Percentiles rank a stretch among this genome's conserved stretches.
Evolutionary conservation across 2,329 filamentous ascomycete genomes (phyloP).

Genomic region (Colletotrichum plurivorum): DNA sequence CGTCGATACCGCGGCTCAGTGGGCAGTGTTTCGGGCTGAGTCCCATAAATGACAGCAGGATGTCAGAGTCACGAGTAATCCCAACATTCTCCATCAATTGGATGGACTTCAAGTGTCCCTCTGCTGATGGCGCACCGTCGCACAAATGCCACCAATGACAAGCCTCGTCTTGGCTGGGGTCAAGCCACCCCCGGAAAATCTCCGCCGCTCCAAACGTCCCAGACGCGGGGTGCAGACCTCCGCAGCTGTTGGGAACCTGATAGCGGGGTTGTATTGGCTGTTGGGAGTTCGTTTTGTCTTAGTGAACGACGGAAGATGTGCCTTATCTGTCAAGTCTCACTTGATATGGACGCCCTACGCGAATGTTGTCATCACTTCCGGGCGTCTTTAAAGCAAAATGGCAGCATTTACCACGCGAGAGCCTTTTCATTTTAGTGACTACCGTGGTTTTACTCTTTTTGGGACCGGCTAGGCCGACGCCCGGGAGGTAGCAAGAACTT

Average conservation of each 20-base stretch:
- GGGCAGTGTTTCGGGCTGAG: not conserved
- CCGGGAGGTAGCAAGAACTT: too few species aligned
- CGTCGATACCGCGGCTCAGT: not conserved
- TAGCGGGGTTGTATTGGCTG: not conserved
- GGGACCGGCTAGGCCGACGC: too few species aligned
- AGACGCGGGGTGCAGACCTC: slow-evolving; percentile 27
- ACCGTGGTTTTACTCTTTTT: too few species aligned
- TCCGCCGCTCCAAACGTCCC: not conserved
- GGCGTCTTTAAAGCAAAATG: too few species aligned
- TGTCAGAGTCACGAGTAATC: slow-evolving; percentile 1
- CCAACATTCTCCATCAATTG: not conserved
- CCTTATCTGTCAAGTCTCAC: not conserved
- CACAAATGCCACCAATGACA: slow-evolving; percentile 31
- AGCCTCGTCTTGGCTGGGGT: not conserved
- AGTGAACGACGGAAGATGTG: not conserved
- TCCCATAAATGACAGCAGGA: not conserved
- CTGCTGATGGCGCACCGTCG: slow-evolving; percentile 17
- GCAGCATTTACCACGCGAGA: too few species aligned
- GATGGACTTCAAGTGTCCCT: slow-evolving; percentile 12
- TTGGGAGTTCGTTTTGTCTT: too few species aligned
- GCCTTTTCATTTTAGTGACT: too few species aligned
- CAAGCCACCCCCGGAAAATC: slow-evolving; percentile 19
- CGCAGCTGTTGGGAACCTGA: slow-evolving; percentile 7
- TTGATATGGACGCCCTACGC: too few species aligned
- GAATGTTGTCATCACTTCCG: too few species aligned